phyloP scores from a whole-genome alignment of 768 basidiomycete species.

The Boletellus ananas region DNA sequence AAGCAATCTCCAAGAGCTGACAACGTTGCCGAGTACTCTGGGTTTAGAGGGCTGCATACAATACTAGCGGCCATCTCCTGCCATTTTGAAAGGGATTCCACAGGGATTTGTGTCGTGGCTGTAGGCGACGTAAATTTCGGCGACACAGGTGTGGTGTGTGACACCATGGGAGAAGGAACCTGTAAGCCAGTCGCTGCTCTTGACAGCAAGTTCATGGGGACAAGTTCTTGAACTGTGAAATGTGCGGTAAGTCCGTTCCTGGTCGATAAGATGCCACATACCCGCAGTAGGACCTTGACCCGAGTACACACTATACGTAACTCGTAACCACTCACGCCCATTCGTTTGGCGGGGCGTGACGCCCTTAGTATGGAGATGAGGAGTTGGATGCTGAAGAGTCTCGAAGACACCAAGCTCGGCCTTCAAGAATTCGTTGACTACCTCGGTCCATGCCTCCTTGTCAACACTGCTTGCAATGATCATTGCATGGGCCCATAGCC shows the following conservation, averaged over 20 bases:
- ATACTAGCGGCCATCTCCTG: constrained; percentile 83
- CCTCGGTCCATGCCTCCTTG: constrained; percentile 91
- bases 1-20: constrained; percentile 85
- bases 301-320: constrained; percentile 79
- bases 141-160: constrained; percentile 54
- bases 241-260: constrained; percentile 2
- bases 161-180: constrained; percentile 29
- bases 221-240: constrained; percentile 65
- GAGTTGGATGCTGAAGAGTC: constrained; percentile 11
- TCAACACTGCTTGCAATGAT: constrained; percentile 90
- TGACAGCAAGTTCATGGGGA: constrained; percentile 54
- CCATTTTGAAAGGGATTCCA: constrained; percentile 72
- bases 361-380: constrained; percentile 20
- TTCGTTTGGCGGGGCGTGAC: constrained; percentile 30
- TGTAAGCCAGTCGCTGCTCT: constrained; percentile 38
- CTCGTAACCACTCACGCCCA: constrained; percentile 70
- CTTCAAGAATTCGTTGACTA: constrained; percentile 78
- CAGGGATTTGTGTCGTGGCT: constrained; percentile 46
- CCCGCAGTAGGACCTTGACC: constrained; percentile 78
- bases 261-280: constrained; percentile 29
- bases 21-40: constrained; percentile 70
- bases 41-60: constrained; percentile 60
- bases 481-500: constrained; percentile 94
- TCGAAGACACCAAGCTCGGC: constrained; percentile 59
- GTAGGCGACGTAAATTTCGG: constrained; percentile 55